These are phyloP conservation scores for Fusarium foetens DNA, from an alignment of 2,329 filamentous ascomycete genomes.

Conservation along the genomic window DNA sequence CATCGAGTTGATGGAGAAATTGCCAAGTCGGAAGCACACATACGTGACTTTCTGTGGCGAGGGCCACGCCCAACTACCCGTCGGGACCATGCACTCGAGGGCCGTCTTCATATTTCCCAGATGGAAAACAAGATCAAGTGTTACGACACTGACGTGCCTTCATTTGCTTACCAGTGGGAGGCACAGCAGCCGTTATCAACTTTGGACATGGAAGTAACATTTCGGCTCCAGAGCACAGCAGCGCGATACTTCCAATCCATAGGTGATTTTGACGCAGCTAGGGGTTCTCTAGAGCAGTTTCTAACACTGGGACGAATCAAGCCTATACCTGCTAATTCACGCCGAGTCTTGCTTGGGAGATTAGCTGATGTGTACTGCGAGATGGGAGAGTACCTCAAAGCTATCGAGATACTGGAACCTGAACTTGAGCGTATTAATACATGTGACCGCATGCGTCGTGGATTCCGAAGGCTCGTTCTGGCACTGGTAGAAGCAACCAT, in stretches of 20 bases:
- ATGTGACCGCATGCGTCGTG: constrained; percentile 18
- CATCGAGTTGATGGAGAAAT: constrained; percentile 40
- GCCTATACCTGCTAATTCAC: constrained; percentile 41
- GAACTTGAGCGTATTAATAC: constrained; percentile 29
- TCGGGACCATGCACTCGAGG: constrained; percentile 42
- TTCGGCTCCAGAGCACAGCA: constrained; percentile 45
- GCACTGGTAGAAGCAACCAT: constrained; percentile 38
- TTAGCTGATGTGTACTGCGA: constrained; percentile 46
- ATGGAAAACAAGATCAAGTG: constrained; percentile 49
- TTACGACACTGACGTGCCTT: constrained; percentile 44
- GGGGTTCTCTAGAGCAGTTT: constrained; percentile 44
- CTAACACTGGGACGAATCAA: constrained; percentile 37
- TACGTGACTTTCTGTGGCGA: constrained; percentile 39
- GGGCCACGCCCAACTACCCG: constrained; percentile 25
- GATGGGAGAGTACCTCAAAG: constrained; percentile 35
- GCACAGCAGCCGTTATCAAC: constrained; percentile 41
- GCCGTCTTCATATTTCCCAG: constrained; percentile 47
- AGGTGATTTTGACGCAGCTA: constrained; percentile 43
- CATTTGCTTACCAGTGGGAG: constrained; percentile 45
- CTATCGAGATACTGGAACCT: constrained; percentile 29
- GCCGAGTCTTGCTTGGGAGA: constrained; percentile 39
- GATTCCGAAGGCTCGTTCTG: constrained; percentile 38
- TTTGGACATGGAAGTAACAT: constrained; percentile 46
- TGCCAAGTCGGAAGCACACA: constrained; percentile 37
- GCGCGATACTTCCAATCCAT: constrained; percentile 47